Conservation (phyloP, 257 asterid genomes). For the Leptodermis oblonga region DNA sequence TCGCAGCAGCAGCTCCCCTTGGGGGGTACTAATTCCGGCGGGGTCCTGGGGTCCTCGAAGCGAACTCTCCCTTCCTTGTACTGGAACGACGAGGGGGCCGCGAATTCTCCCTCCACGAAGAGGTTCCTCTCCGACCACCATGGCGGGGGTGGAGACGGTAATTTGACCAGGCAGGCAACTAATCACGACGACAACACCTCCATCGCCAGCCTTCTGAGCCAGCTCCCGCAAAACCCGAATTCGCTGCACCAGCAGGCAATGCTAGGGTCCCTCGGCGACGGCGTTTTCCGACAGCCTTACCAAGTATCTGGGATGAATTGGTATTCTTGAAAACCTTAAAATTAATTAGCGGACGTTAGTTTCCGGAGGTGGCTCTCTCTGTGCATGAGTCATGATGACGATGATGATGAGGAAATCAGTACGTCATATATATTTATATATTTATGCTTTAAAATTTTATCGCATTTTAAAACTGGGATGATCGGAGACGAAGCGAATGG, state of each 20-base stretch:
- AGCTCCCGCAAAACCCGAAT: conserved; percentile 47
- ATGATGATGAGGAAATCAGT: neutral
- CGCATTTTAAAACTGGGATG: too few relatives aligned
- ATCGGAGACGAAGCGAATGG: too few relatives aligned
- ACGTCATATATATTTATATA: neutral
- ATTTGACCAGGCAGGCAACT: conserved; percentile 9
- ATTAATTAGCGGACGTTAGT: too few relatives aligned
- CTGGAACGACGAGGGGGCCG: conserved; percentile 42
- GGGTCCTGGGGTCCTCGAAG: conserved; percentile 33
- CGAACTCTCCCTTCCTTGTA: conserved; percentile 32
- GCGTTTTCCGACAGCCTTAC: conserved; percentile 56
- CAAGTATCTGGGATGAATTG: conserved; percentile 46
- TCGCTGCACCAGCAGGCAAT: conserved; percentile 49
- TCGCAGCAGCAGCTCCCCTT: conserved; percentile 16
- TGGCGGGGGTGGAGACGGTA: conserved; percentile 29
- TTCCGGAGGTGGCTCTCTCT: neutral
- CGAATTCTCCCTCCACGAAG: conserved; percentile 40
- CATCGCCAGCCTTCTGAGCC: conserved; percentile 44
- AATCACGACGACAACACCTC: conserved; percentile 36
- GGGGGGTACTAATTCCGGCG: conserved; percentile 9
- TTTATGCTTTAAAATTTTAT: too few relatives aligned
- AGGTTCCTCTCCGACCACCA: conserved; percentile 34
- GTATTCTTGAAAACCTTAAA: conserved; percentile 60
- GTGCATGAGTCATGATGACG: neutral
- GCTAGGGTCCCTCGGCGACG: conserved; percentile 60